phyloP scores from a whole-genome alignment of 148 eudicot genomes.

The Drosera capensis region DNA sequence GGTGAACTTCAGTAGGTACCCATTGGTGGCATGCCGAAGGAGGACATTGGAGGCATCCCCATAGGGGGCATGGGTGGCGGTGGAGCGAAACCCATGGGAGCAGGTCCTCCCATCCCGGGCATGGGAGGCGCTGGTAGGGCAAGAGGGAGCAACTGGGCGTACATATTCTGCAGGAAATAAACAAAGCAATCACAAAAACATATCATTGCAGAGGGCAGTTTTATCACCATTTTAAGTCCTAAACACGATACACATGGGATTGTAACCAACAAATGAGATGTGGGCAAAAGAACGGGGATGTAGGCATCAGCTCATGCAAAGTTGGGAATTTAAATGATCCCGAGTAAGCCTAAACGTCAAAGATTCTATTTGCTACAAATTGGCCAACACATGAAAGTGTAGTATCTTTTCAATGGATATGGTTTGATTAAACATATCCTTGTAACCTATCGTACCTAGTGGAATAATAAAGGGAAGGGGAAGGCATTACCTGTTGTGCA shows the following conservation, averaged over 20 bases:
- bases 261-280: background rate
- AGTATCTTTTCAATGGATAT: background rate
- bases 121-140: slow-evolving; percentile 95
- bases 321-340: too few species aligned
- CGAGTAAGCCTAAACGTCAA: too few species aligned
- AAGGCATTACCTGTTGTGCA: slow-evolving; percentile 52
- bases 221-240: background rate
- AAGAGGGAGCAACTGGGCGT: slow-evolving; percentile 89
- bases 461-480: background rate
- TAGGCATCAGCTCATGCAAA: too few species aligned
- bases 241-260: background rate
- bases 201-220: background rate
- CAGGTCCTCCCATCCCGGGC: slow-evolving; percentile 73
- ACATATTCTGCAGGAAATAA: slow-evolving; percentile 60
- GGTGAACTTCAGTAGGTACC: slow-evolving; percentile 39
- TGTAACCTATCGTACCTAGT: background rate
- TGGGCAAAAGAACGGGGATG: too few species aligned
- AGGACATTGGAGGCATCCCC: slow-evolving; percentile 99
- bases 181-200: background rate
- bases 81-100: slow-evolving; percentile 47
- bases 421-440: background rate
- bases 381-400: too few species aligned
- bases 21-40: slow-evolving; percentile 93
- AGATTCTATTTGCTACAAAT: too few species aligned
- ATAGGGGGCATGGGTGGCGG: slow-evolving; percentile 64